phyloP scores from a whole-genome alignment of 805 yeast genomes.

The Komagataella kurtzmanii region DNA sequence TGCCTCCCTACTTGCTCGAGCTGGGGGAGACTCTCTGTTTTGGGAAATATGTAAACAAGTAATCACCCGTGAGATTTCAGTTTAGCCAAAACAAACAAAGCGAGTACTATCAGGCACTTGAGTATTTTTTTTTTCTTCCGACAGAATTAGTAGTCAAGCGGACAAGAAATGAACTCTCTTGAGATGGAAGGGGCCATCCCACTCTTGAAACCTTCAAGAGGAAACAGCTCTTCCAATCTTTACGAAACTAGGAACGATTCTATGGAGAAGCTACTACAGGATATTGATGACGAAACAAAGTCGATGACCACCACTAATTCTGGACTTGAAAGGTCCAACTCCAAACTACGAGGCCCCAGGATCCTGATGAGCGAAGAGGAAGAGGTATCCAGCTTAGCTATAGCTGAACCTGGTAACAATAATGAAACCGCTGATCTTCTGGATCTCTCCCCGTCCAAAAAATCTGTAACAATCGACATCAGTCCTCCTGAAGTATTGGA shows the following conservation, averaged over 20 bases:
- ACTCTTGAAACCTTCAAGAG: neutral
- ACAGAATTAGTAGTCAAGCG: neutral
- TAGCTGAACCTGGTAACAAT: slow-evolving; percentile 8
- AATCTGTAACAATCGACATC: slow-evolving; percentile 22
- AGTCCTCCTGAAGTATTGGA: slow-evolving; percentile 24
- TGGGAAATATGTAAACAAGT: neutral
- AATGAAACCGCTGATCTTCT: slow-evolving; percentile 7
- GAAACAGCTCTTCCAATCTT: neutral
- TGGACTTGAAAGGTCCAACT: slow-evolving; percentile 6
- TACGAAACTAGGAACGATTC: neutral
- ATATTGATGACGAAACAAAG: neutral
- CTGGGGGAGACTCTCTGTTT: neutral
- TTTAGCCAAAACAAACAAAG: neutral
- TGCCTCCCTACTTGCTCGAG: neutral
- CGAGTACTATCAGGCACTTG: neutral
- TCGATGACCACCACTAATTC: neutral
- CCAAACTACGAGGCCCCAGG: slow-evolving; percentile 17
- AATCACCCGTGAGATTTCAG: neutral
- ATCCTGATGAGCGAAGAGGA: slow-evolving; percentile 6
- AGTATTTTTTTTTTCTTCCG: neutral
- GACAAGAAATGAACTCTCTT: neutral
- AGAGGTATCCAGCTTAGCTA: slow-evolving; percentile 5
- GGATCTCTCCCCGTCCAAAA: slow-evolving; percentile 19
- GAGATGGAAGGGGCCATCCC: neutral
- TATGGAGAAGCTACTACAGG: neutral